phyloP scores from a whole-genome alignment of 2,329 filamentous ascomycete genomes.

The Monilinia vaccinii-corymbosi region DNA sequence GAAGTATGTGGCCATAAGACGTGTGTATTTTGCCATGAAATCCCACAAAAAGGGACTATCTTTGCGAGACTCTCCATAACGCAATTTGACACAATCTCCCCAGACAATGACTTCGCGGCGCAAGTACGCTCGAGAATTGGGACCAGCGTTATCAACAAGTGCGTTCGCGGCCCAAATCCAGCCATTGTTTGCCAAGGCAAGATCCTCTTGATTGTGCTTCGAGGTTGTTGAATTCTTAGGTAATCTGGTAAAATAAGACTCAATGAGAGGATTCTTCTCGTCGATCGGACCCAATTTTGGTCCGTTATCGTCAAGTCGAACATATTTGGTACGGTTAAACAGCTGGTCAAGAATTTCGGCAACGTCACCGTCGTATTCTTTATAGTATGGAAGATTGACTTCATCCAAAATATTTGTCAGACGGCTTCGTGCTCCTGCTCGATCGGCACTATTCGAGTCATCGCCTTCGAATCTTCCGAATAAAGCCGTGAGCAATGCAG shows the following conservation, averaged over 20 bases:
- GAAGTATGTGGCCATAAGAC: slow-evolving; percentile 89
- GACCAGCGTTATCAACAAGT: slow-evolving; percentile 85
- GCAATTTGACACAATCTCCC: slow-evolving; percentile 96
- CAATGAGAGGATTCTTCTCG: slow-evolving; percentile 70
- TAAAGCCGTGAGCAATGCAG: slow-evolving; percentile 56
- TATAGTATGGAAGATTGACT: slow-evolving; percentile 80
- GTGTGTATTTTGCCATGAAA: slow-evolving; percentile 88
- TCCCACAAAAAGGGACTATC: slow-evolving; percentile 95
- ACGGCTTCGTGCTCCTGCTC: slow-evolving; percentile 44
- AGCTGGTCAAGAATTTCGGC: slow-evolving; percentile 81
- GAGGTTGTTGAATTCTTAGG: slow-evolving; percentile 69
- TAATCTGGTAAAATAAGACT: slow-evolving; percentile 89
- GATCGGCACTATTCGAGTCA: slow-evolving; percentile 37
- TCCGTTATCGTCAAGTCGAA: slow-evolving; percentile 84
- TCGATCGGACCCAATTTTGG: slow-evolving; percentile 78
- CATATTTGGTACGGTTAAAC: slow-evolving; percentile 91
- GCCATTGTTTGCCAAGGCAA: slow-evolving; percentile 88
- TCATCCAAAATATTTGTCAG: slow-evolving; percentile 64
- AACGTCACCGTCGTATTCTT: slow-evolving; percentile 81
- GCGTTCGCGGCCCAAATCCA: slow-evolving; percentile 99
- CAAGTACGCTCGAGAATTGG: slow-evolving; percentile 86
- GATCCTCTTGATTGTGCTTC: slow-evolving; percentile 64
- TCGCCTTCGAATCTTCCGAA: slow-evolving; percentile 59
- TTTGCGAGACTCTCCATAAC: slow-evolving; percentile 70
- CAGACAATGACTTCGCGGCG: slow-evolving; percentile 93